Percentiles rank a stretch among this genome's conserved stretches.
phyloP scores from a whole-genome alignment of 768 basidiomycete genomes.

The Nevesoporus exiguus region DNA sequence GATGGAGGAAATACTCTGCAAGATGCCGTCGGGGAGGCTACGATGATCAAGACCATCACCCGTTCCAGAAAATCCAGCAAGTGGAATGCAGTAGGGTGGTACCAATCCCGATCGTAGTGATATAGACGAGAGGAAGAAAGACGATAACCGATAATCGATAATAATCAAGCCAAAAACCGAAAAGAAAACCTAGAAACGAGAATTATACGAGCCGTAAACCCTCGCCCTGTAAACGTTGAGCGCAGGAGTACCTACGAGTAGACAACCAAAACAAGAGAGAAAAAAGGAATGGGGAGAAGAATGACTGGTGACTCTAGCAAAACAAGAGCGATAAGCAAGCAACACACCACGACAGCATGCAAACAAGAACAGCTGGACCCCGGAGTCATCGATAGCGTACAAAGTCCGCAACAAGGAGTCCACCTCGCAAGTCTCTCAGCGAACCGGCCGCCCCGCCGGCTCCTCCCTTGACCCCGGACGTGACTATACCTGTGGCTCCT shows the following conservation, averaged over 20 bases:
- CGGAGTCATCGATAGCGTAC: constrained; percentile 3
- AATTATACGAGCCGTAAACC: constrained; percentile 15
- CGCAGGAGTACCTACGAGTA: neutral
- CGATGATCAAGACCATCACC: too few species aligned
- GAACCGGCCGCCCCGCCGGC: constrained; percentile 12
- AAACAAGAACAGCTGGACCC: neutral
- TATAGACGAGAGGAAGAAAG: neutral
- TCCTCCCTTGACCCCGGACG: constrained; percentile 29
- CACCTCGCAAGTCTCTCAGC: constrained; percentile 10
- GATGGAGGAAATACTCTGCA: constrained; percentile 5
- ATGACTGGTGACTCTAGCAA: neutral
- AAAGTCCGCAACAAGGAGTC: neutral
- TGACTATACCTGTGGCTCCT: constrained; percentile 23
- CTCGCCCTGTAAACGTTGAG: neutral
- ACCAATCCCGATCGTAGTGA: neutral
- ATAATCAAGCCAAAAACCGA: neutral
- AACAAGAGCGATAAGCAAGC: neutral
- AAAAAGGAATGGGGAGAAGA: neutral
- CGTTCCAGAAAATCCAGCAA: neutral
- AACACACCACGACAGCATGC: constrained; percentile 2
- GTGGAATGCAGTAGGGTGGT: neutral
- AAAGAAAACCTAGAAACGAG: neutral
- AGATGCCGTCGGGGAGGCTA: constrained; percentile 5
- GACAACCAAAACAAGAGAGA: neutral
- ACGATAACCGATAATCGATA: constrained; percentile 4